These are phyloP conservation scores for Hemerocallis citrina DNA, from an alignment of 106 monocot species.

Conservation along the genomic window DNA sequence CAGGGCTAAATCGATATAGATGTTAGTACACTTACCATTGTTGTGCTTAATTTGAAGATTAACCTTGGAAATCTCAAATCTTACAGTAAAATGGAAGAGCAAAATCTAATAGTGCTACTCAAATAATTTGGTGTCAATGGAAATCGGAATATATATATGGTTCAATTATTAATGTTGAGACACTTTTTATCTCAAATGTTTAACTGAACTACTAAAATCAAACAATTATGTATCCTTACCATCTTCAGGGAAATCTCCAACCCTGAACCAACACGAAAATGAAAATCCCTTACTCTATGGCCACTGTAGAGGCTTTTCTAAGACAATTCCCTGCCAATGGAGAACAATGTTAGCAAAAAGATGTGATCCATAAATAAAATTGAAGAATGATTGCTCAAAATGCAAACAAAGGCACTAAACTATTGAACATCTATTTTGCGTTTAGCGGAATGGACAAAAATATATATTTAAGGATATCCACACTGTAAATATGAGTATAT, in stretches of 20 bases:
- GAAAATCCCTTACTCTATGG: slow-evolving; percentile 84
- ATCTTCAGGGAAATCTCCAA: slow-evolving; percentile 64
- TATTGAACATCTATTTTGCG: background rate
- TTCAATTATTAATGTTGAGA: too few species aligned
- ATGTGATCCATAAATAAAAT: background rate
- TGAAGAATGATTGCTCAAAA: background rate
- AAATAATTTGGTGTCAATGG: too few species aligned
- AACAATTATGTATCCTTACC: too few species aligned
- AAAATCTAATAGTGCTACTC: too few species aligned
- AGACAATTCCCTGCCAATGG: slow-evolving; percentile 68
- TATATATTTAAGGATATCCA: background rate
- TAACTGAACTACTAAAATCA: too few species aligned
- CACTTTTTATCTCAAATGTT: too few species aligned
- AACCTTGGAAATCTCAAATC: too few species aligned
- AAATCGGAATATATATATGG: too few species aligned
- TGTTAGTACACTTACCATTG: too few species aligned
- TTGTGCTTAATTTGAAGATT: too few species aligned
- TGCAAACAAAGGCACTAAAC: background rate
- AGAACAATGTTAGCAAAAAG: slow-evolving; percentile 9
- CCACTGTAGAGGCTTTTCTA: slow-evolving; percentile 89
- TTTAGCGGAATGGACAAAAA: background rate
- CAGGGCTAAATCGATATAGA: too few species aligned
- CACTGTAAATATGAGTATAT: background rate
- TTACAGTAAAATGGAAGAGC: too few species aligned
- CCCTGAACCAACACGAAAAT: slow-evolving; percentile 92